A percentile compares a stretch with the other conserved stretches of the same genome.
Evolutionary conservation across 257 asterid species (phyloP).

Genomic region (Penstemon barbatus): DNA sequence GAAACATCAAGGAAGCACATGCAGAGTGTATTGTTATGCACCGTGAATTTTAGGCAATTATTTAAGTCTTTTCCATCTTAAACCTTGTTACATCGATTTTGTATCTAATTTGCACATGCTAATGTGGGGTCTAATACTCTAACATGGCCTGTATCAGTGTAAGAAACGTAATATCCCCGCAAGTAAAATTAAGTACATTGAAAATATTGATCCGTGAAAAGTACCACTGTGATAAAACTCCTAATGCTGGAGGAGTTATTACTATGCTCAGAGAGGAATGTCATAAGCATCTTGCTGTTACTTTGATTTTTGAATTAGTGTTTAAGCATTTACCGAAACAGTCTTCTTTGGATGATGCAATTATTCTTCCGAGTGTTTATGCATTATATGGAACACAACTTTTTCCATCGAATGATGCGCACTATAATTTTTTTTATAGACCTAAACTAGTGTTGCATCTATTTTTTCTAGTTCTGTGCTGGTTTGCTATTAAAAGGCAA

Average conservation of each 20-base stretch:
- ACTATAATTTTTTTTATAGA: too few species aligned
- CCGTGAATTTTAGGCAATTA: background rate
- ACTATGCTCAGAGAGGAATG: background rate
- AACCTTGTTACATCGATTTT: too few species aligned
- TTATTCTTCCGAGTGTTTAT: background rate
- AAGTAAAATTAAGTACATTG: background rate
- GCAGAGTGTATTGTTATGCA: background rate
- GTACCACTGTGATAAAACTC: background rate
- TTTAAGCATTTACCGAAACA: background rate
- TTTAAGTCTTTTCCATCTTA: background rate
- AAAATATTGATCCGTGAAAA: background rate
- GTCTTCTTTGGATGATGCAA: background rate
- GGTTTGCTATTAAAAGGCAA: too few species aligned
- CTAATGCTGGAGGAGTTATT: background rate
- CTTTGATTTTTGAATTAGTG: background rate
- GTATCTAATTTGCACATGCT: constrained; percentile 7
- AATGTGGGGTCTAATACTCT: background rate
- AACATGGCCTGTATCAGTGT: too few species aligned
- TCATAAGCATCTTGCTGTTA: background rate
- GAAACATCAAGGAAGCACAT: too few species aligned
- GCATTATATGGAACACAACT: constrained; percentile 1
- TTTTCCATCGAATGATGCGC: background rate
- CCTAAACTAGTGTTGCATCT: too few species aligned
- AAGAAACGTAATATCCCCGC: background rate
- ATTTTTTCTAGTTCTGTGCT: too few species aligned